Conservation (phyloP, 202 grass and related monocot species). For the Musa balbisiana region DNA sequence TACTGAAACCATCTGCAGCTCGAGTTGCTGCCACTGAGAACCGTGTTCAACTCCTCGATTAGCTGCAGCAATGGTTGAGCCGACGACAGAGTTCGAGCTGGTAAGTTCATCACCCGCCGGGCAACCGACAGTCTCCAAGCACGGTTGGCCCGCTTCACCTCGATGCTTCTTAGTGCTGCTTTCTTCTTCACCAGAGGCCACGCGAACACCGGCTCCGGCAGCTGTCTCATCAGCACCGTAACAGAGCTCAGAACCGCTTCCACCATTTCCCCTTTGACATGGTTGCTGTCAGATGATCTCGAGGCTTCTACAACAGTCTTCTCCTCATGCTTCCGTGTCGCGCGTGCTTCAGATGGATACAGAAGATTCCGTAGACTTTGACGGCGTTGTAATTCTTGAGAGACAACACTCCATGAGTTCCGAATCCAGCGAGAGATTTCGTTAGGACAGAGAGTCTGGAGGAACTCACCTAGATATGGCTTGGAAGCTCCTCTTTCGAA, state of each 20-base stretch:
- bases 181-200: constrained; percentile 69
- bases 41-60: constrained; percentile 40
- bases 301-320: neutral
- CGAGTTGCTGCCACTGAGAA: constrained; percentile 38
- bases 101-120: constrained; percentile 93
- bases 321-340: constrained; percentile 36
- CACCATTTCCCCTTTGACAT: neutral
- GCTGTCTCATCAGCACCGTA: constrained; percentile 10
- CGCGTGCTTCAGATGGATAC: constrained; percentile 26
- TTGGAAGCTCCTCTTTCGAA: constrained; percentile 55
- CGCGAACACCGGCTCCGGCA: constrained; percentile 37
- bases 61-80: constrained; percentile 32
- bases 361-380: constrained; percentile 6
- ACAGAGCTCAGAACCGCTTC: neutral
- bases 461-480: constrained; percentile 40
- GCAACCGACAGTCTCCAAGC: constrained; percentile 70
- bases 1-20: constrained; percentile 77
- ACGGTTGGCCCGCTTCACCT: constrained; percentile 12
- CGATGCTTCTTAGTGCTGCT: neutral
- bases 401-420: neutral
- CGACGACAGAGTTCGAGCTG: constrained; percentile 36
- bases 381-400: constrained; percentile 40
- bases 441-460: too few species aligned
- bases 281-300: neutral
- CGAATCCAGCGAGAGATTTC: neutral